phyloP scores from a whole-genome alignment of 345 rosid genomes.

The Populus deltoides region DNA sequence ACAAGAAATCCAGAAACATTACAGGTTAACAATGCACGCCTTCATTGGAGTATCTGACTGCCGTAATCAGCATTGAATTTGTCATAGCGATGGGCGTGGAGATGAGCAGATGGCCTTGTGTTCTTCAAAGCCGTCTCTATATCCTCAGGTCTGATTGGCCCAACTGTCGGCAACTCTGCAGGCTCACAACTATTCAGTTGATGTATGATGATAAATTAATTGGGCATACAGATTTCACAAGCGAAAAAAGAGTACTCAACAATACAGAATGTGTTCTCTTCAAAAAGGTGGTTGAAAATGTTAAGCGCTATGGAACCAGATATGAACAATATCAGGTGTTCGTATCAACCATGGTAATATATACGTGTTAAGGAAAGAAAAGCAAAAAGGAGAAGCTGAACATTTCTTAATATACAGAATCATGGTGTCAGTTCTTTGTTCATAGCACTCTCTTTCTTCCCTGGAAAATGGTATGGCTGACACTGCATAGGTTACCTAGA shows the following conservation, averaged over 20 bases:
- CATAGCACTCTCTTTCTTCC: not conserved
- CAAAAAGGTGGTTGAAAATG: not conserved
- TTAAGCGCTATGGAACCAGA: not conserved
- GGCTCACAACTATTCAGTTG: not conserved
- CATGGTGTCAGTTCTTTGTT: not conserved
- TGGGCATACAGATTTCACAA: not conserved
- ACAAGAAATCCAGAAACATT: not conserved
- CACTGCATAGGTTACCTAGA: not conserved
- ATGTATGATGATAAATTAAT: not conserved
- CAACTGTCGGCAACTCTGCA: constrained; percentile 81
- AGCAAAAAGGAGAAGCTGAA: not conserved
- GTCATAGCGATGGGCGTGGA: constrained; percentile 75
- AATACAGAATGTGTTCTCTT: not conserved
- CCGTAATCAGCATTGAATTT: constrained; percentile 91
- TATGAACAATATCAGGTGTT: not conserved
- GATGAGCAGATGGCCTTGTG: constrained; percentile 95
- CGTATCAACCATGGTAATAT: not conserved
- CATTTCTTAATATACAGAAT: not conserved
- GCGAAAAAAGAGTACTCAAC: not conserved
- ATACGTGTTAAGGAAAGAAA: not conserved
- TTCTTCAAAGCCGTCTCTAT: constrained; percentile 72
- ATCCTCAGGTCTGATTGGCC: constrained; percentile 64
- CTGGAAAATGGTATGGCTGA: not conserved
- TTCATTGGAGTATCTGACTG: constrained; percentile 71
- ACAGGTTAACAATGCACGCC: constrained; percentile 3